These are phyloP conservation scores for Lecanicillium sp. DNA, from an alignment of 2,329 filamentous ascomycete genomes.

Conservation along the genomic window DNA sequence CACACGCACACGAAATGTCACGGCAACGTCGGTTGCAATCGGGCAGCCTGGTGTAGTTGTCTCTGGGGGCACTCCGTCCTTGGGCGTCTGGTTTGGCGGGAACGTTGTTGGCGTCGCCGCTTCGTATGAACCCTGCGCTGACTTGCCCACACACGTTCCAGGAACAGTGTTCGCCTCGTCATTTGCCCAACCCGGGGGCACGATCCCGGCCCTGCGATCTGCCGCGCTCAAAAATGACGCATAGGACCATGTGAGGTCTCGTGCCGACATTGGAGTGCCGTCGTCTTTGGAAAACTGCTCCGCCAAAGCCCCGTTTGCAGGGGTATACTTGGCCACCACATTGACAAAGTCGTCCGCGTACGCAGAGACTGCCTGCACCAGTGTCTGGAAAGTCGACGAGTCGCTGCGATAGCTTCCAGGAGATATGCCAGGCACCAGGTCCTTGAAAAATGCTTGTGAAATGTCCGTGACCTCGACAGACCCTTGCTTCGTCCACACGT, in stretches of 20 bases:
- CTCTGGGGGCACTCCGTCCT: slow-evolving; percentile 18
- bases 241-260: slow-evolving; percentile 67
- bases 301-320: slow-evolving; percentile 52
- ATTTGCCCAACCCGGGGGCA: slow-evolving; percentile 51
- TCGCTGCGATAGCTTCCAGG: slow-evolving; percentile 53
- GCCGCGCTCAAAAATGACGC: slow-evolving; percentile 60
- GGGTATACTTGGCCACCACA: slow-evolving; percentile 55
- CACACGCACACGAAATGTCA: slow-evolving; percentile 55
- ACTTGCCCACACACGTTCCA: slow-evolving; percentile 36
- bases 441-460: slow-evolving; percentile 65
- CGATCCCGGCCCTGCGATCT: slow-evolving; percentile 44
- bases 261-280: slow-evolving; percentile 52
- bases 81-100: slow-evolving; percentile 40
- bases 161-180: slow-evolving; percentile 39
- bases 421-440: slow-evolving; percentile 49
- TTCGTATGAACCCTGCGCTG: slow-evolving; percentile 43
- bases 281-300: slow-evolving; percentile 56
- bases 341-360: slow-evolving; percentile 56
- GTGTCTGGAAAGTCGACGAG: slow-evolving; percentile 40
- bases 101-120: slow-evolving; percentile 39
- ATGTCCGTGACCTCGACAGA: slow-evolving; percentile 56
- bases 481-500: slow-evolving; percentile 58
- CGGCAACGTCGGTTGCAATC: slow-evolving; percentile 38
- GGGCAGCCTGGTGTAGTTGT: slow-evolving; percentile 24
- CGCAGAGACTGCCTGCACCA: slow-evolving; percentile 48